Percentiles rank a stretch among this genome's conserved stretches.
These are phyloP conservation scores for Acacia concinna DNA, from an alignment of 331 rosid genomes.

Conservation along the genomic window DNA sequence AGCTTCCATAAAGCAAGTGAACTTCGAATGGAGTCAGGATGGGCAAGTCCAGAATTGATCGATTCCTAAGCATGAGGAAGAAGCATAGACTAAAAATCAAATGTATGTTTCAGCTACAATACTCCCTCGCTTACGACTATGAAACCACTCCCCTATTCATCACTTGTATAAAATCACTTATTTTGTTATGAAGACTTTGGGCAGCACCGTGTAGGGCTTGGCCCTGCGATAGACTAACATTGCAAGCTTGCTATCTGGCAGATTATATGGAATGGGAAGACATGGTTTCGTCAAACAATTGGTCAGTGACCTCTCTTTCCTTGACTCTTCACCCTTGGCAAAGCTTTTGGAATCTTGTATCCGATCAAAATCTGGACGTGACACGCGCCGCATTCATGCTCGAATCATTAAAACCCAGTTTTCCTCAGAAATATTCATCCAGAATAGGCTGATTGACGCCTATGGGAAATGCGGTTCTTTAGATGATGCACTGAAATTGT, in stretches of 20 bases:
- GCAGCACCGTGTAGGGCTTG: neutral
- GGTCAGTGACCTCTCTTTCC: constrained; percentile 45
- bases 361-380: constrained; percentile 32
- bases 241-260: neutral
- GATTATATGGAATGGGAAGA: constrained; percentile 28
- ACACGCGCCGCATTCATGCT: constrained; percentile 45
- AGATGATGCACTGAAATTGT: constrained; percentile 48
- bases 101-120: no score
- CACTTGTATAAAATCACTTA: neutral
- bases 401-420: constrained; percentile 30
- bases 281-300: constrained; percentile 36
- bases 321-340: constrained; percentile 48
- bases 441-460: constrained; percentile 50
- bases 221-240: neutral
- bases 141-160: no score
- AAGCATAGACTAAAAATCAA: neutral
- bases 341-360: constrained; percentile 53
- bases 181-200: neutral
- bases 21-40: neutral
- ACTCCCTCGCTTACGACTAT: no score
- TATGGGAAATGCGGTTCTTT: constrained; percentile 51
- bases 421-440: constrained; percentile 48
- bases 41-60: neutral
- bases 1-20: neutral
- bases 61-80: neutral